phyloP scores from a whole-genome alignment of 2,329 filamentous ascomycete genomes.

The Thermomyces lanuginosus region DNA sequence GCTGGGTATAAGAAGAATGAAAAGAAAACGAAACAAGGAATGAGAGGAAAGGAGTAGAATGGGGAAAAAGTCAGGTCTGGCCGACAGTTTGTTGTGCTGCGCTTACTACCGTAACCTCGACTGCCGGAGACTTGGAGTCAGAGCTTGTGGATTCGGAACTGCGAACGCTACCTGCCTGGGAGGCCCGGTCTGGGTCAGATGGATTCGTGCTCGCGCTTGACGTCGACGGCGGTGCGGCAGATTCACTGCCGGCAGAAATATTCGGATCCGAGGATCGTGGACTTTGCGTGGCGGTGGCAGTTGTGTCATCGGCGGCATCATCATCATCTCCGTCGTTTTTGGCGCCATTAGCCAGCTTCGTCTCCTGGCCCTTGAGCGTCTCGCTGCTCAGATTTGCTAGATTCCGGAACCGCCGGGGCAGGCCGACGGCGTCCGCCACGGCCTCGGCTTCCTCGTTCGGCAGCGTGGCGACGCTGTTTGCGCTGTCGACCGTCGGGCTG shows the following conservation, averaged over 20 bases:
- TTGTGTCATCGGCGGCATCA: constrained; percentile 2
- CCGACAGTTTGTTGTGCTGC: too few species aligned
- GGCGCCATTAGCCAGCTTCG: constrained; percentile 1
- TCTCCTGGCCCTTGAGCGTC: too few species aligned
- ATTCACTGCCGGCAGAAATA: constrained; percentile 1
- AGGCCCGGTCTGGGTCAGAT: too few species aligned
- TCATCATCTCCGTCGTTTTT: constrained; percentile 1
- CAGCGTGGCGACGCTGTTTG: constrained; percentile 29
- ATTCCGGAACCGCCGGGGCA: constrained; percentile 13
- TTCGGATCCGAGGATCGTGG: neutral
- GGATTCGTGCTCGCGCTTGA: too few species aligned
- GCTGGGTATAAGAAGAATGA: too few species aligned
- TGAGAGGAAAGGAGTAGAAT: too few species aligned
- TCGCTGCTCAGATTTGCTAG: constrained; percentile 5
- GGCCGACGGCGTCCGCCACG: constrained; percentile 34
- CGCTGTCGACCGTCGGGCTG: constrained; percentile 31
- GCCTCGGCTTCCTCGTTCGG: constrained; percentile 35
- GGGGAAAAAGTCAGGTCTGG: too few species aligned
- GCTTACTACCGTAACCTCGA: too few species aligned
- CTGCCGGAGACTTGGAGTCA: too few species aligned
- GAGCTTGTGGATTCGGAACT: too few species aligned
- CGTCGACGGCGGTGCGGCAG: neutral
- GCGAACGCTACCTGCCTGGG: too few species aligned
- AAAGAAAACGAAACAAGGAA: too few species aligned
- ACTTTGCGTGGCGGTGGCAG: constrained; percentile 1